These are phyloP conservation scores for Ceratocystiopsis sp. DNA, from an alignment of 2,329 filamentous ascomycete species.

Conservation along the genomic window DNA sequence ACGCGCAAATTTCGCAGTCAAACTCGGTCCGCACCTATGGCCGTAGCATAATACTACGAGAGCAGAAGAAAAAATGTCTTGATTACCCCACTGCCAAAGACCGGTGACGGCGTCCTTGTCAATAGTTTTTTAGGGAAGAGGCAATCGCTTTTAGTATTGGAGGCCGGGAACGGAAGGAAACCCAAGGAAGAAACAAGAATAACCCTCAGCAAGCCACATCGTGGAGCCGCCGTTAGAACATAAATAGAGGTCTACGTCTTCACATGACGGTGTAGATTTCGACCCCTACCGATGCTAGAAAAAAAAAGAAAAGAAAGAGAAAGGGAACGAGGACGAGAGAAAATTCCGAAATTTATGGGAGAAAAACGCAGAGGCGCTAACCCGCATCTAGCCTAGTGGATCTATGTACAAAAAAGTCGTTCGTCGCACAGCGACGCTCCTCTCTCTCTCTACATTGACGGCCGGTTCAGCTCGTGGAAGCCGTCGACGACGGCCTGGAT, in stretches of 20 bases:
- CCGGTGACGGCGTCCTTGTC: conserved; percentile 24
- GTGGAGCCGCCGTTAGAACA: conserved; percentile 29
- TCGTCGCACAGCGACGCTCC: too few relatives aligned
- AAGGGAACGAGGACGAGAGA: conserved; percentile 5
- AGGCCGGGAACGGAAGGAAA: conserved; percentile 40
- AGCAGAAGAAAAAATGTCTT: conserved; percentile 19
- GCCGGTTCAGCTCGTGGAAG: conserved; percentile 36
- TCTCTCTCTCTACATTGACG: conserved; percentile 38
- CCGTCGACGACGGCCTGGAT: conserved; percentile 65
- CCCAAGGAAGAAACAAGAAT: conserved; percentile 24
- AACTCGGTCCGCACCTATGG: too few relatives aligned
- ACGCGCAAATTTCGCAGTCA: too few relatives aligned
- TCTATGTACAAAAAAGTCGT: too few relatives aligned
- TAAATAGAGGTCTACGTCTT: conserved; percentile 21
- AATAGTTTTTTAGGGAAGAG: conserved; percentile 27
- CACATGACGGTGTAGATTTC: conserved; percentile 32
- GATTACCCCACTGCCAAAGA: conserved; percentile 35
- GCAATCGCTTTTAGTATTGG: conserved; percentile 27
- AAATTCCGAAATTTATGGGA: conserved; percentile 2
- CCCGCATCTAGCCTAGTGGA: too few relatives aligned
- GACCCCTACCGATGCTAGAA: conserved; percentile 14
- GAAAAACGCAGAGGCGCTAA: neutral
- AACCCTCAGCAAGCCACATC: conserved; percentile 38
- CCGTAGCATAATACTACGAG: neutral
- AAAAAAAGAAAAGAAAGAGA: conserved; percentile 20